Base-by-base conservation (phyloP, 2,329 filamentous ascomycete species). In the Didymella arachidicola region DNA sequence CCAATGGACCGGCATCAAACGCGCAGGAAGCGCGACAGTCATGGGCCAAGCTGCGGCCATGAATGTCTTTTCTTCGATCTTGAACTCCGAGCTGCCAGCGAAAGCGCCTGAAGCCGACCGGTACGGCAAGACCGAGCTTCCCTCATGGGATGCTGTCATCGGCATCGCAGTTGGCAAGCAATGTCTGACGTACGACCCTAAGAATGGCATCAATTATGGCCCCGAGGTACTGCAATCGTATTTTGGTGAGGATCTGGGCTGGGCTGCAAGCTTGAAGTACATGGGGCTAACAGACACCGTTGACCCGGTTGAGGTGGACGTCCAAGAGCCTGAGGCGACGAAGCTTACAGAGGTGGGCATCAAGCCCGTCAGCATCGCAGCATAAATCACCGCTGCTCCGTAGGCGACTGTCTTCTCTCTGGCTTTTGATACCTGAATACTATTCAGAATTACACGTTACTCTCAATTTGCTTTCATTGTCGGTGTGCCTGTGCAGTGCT, bases 1-100 rank as follows among this genome's bases (percentile, higher is more conserved):
- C 30, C 79, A 81, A 46, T 93, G 91, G 90, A 84, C 88, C 0
- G 90, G 90, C 42, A 92, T 94, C 79, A 93, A 92, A 80, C 88
- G 91, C 43, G 91, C 88, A 67, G 90, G 91, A 25, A 85, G 82
- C 16, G 91, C 91, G 32, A 91, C 93, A 84, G 85, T 90, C 70
- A 87, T 88, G 81, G 91, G 90, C 36, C 85, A 87, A 68, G 81
- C 84, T 60, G 84, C 85, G 3, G 89, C 86, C 7, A 77, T 83
- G 52, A 93, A 93, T 50, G 61, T 78, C 30, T 76, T 71, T 61
- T 65, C 70, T 3, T 67, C 68, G 3, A 75, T 77, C n/a, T 60
- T 77, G 12, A 77, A 76, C 55, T 68, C 69, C 0, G 75, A 77
- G 45, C 61, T 67, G 12, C 36, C 54, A 18, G 30, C 58, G 11